phyloP scores from a whole-genome alignment of 352 stramenopile genomes.

The Phytophthora nicotianae region DNA sequence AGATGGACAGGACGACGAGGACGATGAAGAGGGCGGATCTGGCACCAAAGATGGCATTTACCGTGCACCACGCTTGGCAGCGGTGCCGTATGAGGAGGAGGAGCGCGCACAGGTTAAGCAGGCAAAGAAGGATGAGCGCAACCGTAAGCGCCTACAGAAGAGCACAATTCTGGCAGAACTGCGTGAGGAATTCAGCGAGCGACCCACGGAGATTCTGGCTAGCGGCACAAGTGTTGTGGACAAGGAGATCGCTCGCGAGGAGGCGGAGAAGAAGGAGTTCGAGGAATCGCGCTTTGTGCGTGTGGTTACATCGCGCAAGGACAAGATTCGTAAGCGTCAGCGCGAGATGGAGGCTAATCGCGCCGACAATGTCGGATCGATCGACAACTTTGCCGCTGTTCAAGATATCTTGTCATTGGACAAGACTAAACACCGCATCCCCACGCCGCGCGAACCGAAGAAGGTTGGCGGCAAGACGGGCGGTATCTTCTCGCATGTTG shows the following conservation, averaged over 20 bases:
- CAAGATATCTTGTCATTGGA: conserved; percentile 79
- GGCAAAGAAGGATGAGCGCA: conserved; percentile 80
- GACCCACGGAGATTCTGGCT: conserved; percentile 70
- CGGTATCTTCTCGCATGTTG: conserved; percentile 85
- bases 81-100: conserved; percentile 87
- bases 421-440: conserved; percentile 75
- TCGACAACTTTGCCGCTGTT: conserved; percentile 87
- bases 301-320: conserved; percentile 85
- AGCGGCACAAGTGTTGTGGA: conserved; percentile 69
- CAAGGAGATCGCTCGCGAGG: conserved; percentile 84
- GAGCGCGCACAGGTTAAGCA: conserved; percentile 80
- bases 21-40: conserved; percentile 38
- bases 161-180: conserved; percentile 85
- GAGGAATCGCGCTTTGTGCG: conserved; percentile 88
- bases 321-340: conserved; percentile 89
- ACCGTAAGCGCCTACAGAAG: conserved; percentile 84
- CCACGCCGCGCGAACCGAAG: conserved; percentile 48
- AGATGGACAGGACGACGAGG: conserved; percentile 59
- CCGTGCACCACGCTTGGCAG: conserved; percentile 71
- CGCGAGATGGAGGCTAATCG: conserved; percentile 79
- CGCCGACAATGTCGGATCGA: conserved; percentile 76
- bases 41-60: conserved; percentile 73
- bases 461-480: conserved; percentile 77
- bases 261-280: conserved; percentile 84
- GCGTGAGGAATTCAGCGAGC: conserved; percentile 87